Evolutionary conservation across 768 basidiomycete genomes (phyloP).

Genomic region (Hericium rajendrae): DNA sequence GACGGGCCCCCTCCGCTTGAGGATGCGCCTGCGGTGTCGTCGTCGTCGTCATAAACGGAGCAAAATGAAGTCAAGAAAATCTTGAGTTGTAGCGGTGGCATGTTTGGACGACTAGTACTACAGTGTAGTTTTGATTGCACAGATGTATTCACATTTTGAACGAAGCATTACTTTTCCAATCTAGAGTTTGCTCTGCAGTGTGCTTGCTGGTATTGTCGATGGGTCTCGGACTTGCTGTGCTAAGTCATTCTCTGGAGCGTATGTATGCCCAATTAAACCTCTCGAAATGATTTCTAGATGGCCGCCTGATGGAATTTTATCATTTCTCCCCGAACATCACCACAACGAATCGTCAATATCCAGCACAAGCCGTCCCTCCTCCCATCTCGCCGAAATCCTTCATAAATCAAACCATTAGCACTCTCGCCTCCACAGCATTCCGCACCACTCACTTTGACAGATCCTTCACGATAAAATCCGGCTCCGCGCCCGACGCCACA

Average conservation of each 20-base stretch:
- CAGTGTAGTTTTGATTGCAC: background rate
- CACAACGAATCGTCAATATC: conserved; percentile 28
- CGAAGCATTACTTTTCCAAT: too few relatives aligned
- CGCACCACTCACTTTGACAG: conserved; percentile 45
- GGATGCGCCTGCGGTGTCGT: conserved; percentile 35
- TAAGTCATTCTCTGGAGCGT: too few relatives aligned
- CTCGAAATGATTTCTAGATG: too few relatives aligned
- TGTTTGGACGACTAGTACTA: background rate
- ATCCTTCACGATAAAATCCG: conserved; percentile 62
- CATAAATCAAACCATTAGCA: background rate
- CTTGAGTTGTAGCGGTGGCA: background rate
- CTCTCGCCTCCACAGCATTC: background rate
- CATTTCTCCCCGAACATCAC: background rate
- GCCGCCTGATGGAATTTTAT: too few relatives aligned
- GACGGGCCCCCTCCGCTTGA: conserved; percentile 79
- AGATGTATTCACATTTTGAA: too few relatives aligned
- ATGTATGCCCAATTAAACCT: too few relatives aligned
- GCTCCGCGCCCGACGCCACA: conserved; percentile 38
- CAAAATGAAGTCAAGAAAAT: background rate
- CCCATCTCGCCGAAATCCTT: conserved; percentile 36
- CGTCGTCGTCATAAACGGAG: conserved; percentile 17
- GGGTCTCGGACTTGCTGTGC: too few relatives aligned
- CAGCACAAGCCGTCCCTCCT: conserved; percentile 38
- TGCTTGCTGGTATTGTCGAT: too few relatives aligned
- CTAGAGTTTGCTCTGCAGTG: too few relatives aligned